These are phyloP conservation scores for Neopestalotiopsis clavispora DNA, from an alignment of 2,329 filamentous ascomycete genomes.

Conservation along the genomic window DNA sequence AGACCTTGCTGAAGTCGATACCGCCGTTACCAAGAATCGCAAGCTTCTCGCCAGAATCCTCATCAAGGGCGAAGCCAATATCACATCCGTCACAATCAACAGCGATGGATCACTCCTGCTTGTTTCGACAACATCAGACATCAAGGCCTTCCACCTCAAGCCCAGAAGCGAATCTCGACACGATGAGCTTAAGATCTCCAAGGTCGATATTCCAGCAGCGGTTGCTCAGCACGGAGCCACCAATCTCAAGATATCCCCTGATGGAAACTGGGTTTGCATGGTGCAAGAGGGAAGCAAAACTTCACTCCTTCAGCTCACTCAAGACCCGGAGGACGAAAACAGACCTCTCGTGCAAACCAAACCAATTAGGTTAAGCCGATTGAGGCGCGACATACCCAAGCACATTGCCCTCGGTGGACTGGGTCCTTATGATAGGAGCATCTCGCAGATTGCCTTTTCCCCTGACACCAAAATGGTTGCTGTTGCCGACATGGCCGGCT, in stretches of 20 bases:
- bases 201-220: constrained; percentile 66
- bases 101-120: constrained; percentile 73
- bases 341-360: constrained; percentile 46
- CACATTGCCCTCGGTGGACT: constrained; percentile 67
- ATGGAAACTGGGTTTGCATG: constrained; percentile 71
- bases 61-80: constrained; percentile 78
- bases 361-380: constrained; percentile 54
- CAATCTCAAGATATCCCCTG: constrained; percentile 70
- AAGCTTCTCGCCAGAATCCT: constrained; percentile 74
- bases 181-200: constrained; percentile 71
- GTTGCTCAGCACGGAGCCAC: constrained; percentile 69
- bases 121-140: constrained; percentile 74
- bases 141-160: constrained; percentile 78
- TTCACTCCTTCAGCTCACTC: constrained; percentile 54
- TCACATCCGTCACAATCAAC: constrained; percentile 76
- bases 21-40: constrained; percentile 56
- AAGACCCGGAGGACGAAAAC: constrained; percentile 36
- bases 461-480: constrained; percentile 80
- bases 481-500: constrained; percentile 80
- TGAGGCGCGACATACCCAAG: constrained; percentile 59
- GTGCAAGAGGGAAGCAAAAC: constrained; percentile 66
- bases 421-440: constrained; percentile 76
- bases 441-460: constrained; percentile 79
- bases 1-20: constrained; percentile 43
- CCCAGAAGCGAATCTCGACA: constrained; percentile 54